Conservation (phyloP, 768 basidiomycete species). For the Serendipita sp. region DNA sequence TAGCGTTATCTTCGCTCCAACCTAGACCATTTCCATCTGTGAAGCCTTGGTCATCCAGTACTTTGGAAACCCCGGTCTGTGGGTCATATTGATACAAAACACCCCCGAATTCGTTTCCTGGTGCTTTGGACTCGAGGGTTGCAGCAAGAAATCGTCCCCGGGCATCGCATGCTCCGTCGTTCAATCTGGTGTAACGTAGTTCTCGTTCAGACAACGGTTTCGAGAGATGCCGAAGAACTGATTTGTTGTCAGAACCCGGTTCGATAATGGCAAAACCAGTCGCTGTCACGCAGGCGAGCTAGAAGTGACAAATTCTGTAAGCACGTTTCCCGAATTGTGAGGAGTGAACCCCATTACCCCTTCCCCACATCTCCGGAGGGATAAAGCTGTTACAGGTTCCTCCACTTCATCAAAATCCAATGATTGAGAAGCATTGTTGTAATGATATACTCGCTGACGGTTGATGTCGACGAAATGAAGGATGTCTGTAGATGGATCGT, state of each 20-base stretch:
- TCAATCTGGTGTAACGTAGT: conserved; percentile 37
- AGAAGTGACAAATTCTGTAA: conserved; percentile 6
- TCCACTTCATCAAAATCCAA: conserved; percentile 33
- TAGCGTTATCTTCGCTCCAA: conserved; percentile 45
- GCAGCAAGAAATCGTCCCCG: conserved; percentile 51
- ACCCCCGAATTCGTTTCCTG: conserved; percentile 31
- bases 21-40: conserved; percentile 45
- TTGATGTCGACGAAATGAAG: conserved; percentile 57
- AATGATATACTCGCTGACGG: conserved; percentile 38
- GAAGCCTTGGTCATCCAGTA: conserved; percentile 30
- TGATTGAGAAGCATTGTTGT: conserved; percentile 26
- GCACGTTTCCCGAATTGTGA: neutral
- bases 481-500: conserved; percentile 34
- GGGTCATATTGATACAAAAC: conserved; percentile 46
- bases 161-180: conserved; percentile 54
- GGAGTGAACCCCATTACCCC: conserved; percentile 24
- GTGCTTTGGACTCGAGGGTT: conserved; percentile 33
- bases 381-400: conserved; percentile 42
- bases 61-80: conserved; percentile 24
- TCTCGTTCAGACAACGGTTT: conserved; percentile 33
- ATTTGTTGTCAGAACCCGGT: conserved; percentile 17
- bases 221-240: conserved; percentile 30
- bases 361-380: conserved; percentile 28
- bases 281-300: conserved; percentile 48
- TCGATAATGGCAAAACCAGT: conserved; percentile 39